phyloP scores from a whole-genome alignment of 2,329 filamentous ascomycete species.

The Botrytis medusae region DNA sequence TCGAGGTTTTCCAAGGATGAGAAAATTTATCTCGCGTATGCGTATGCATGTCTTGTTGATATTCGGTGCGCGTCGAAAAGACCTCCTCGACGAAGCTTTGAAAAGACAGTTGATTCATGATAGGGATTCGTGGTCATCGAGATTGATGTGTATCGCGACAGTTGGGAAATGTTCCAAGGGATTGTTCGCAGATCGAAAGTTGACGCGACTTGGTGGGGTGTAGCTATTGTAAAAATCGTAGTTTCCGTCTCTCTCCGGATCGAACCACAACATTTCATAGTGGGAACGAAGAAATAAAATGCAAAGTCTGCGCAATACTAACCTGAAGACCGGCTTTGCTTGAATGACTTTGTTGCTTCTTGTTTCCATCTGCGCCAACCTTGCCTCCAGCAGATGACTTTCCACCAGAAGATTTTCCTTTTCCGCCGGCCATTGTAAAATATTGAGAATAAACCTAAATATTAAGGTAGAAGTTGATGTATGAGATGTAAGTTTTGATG shows the following conservation, averaged over 20 bases:
- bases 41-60: conserved; percentile 29
- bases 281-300: neutral
- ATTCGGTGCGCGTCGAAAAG: conserved; percentile 30
- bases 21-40: conserved; percentile 18
- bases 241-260: conserved; percentile 14
- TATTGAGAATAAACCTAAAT: conserved; percentile 10
- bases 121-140: neutral
- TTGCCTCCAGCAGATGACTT: conserved; percentile 43
- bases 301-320: conserved; percentile 30
- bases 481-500: conserved; percentile 14
- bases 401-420: conserved; percentile 42
- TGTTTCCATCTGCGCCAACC: conserved; percentile 39
- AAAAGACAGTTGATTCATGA: neutral
- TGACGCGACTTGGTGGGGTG: conserved; percentile 39
- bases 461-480: conserved; percentile 27
- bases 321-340: conserved; percentile 43
- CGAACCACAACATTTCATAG: neutral
- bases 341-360: conserved; percentile 43
- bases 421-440: conserved; percentile 40
- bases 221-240: conserved; percentile 23
- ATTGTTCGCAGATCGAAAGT: conserved; percentile 24
- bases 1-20: conserved; percentile 9
- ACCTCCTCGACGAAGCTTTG: neutral
- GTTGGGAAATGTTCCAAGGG: neutral
- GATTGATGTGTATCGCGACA: neutral